A percentile compares a stretch with the other conserved stretches of the same genome.
Conservation (phyloP, 2,329 filamentous ascomycete species). For the Colletotrichum sp. region DNA sequence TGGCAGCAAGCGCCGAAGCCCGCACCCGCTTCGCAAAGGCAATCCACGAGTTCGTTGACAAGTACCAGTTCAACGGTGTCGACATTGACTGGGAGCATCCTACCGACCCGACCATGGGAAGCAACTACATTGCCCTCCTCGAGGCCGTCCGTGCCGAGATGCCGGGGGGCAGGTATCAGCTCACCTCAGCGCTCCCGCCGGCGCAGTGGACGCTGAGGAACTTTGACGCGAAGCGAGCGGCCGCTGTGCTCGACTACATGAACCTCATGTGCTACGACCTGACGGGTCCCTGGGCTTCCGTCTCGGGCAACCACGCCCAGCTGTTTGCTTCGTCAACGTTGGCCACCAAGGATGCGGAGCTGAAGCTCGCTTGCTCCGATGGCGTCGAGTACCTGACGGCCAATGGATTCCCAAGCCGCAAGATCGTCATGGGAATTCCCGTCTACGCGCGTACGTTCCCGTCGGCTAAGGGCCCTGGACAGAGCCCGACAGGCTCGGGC, state of each 20-base stretch:
- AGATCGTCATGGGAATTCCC: slow-evolving; percentile 68
- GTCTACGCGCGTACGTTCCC: slow-evolving; percentile 68
- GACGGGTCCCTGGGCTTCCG: slow-evolving; percentile 64
- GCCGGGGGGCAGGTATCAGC: slow-evolving; percentile 59
- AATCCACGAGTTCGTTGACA: slow-evolving; percentile 58
- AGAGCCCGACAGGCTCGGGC: slow-evolving; percentile 51
- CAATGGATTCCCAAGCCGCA: slow-evolving; percentile 59
- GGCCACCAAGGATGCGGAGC: slow-evolving; percentile 27
- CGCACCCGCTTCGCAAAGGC: slow-evolving; percentile 61
- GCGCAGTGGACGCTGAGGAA: slow-evolving; percentile 66
- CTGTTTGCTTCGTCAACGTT: slow-evolving; percentile 44
- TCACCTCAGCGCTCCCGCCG: slow-evolving; percentile 67
- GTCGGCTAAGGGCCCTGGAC: slow-evolving; percentile 55
- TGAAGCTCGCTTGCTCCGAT: slow-evolving; percentile 54
- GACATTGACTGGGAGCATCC: slow-evolving; percentile 53
- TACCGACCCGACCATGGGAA: slow-evolving; percentile 58
- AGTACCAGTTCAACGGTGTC: slow-evolving; percentile 65
- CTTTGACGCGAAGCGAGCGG: slow-evolving; percentile 59
- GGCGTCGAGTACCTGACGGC: slow-evolving; percentile 59
- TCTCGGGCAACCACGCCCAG: slow-evolving; percentile 69
- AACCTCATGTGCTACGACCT: slow-evolving; percentile 77
- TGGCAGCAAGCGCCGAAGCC: slow-evolving; percentile 53
- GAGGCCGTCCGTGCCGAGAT: slow-evolving; percentile 58
- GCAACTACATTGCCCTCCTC: slow-evolving; percentile 63
- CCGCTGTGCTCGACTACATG: slow-evolving; percentile 61